phyloP scores from a whole-genome alignment of 2,329 filamentous ascomycete species.

The Coleophoma eucalyptorum region DNA sequence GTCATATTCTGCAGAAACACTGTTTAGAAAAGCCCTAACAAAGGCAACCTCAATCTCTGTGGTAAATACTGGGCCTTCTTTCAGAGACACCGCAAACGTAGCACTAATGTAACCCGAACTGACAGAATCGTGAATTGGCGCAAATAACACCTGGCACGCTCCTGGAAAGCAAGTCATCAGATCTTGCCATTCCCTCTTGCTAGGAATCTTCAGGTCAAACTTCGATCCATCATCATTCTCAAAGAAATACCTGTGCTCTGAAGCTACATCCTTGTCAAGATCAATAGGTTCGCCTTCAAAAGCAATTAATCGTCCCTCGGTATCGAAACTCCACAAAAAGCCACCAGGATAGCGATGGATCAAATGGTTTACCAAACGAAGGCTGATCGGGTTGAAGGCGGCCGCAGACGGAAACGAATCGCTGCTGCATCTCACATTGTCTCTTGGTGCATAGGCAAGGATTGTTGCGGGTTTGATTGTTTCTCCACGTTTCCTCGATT shows the following conservation, averaged over 20 bases:
- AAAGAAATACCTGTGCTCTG: background rate
- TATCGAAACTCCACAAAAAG: slow-evolving; percentile 5
- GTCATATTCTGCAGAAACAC: slow-evolving; percentile 9
- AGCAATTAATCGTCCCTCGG: background rate
- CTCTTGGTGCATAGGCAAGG: no score
- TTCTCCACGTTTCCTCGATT: no score
- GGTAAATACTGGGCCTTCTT: slow-evolving; percentile 22
- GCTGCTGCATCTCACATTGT: no score
- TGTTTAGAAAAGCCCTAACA: slow-evolving; percentile 31
- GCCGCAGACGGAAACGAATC: no score
- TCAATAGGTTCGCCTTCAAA: background rate
- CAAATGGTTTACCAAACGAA: background rate
- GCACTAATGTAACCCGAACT: slow-evolving; percentile 31
- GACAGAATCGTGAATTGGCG: slow-evolving; percentile 34
- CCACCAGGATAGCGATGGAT: slow-evolving; percentile 2
- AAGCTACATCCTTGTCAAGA: background rate
- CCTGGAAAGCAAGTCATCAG: slow-evolving; percentile 17
- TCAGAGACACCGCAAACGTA: slow-evolving; percentile 24
- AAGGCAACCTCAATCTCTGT: slow-evolving; percentile 26
- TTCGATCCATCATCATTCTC: background rate
- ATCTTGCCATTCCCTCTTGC: background rate
- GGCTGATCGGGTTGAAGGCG: no score
- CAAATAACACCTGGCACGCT: slow-evolving; percentile 31
- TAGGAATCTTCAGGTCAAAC: background rate
- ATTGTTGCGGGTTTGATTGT: no score